phyloP scores from a whole-genome alignment of 2,329 filamentous ascomycete species.

The Leptosphaerulina australis region DNA sequence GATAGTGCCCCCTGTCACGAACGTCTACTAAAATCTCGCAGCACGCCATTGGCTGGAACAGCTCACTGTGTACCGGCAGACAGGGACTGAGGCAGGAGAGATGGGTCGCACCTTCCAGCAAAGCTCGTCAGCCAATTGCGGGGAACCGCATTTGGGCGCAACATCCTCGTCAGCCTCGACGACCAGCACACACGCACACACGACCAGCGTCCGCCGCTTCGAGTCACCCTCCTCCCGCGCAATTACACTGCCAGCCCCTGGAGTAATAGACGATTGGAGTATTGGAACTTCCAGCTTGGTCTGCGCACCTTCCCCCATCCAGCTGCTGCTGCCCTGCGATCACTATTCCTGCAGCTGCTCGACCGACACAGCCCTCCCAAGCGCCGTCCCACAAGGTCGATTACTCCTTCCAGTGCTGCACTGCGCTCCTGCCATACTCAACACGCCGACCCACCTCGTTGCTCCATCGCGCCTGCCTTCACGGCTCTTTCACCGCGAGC shows the following conservation, averaged over 20 bases:
- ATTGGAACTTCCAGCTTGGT: background rate
- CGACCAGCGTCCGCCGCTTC: constrained; percentile 21
- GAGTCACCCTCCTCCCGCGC: constrained; percentile 10
- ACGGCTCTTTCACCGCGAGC: constrained; percentile 13
- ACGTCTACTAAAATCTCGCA: background rate
- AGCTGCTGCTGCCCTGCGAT: constrained; percentile 23
- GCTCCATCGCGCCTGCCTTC: constrained; percentile 12
- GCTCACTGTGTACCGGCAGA: constrained; percentile 1
- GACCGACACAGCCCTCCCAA: constrained; percentile 22
- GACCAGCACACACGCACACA: constrained; percentile 20
- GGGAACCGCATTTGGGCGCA: constrained; percentile 36
- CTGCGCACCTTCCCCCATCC: constrained; percentile 11
- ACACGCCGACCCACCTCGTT: constrained; percentile 5
- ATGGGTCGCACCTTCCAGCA: constrained; percentile 7
- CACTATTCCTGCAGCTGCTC: constrained; percentile 10
- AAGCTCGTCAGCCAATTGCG: constrained; percentile 35
- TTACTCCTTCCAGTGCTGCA: constrained; percentile 20
- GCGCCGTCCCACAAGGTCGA: constrained; percentile 33
- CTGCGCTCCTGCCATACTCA: constrained; percentile 24
- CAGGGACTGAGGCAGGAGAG: constrained; percentile 14
- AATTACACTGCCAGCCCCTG: constrained; percentile 4
- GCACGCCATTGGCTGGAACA: constrained; percentile 1
- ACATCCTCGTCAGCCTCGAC: constrained; percentile 13
- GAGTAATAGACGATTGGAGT: background rate
- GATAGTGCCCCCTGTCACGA: constrained; percentile 6